Base-by-base conservation (phyloP, 1,284 basidiomycete species). In the Rhodotorula sp. region DNA sequence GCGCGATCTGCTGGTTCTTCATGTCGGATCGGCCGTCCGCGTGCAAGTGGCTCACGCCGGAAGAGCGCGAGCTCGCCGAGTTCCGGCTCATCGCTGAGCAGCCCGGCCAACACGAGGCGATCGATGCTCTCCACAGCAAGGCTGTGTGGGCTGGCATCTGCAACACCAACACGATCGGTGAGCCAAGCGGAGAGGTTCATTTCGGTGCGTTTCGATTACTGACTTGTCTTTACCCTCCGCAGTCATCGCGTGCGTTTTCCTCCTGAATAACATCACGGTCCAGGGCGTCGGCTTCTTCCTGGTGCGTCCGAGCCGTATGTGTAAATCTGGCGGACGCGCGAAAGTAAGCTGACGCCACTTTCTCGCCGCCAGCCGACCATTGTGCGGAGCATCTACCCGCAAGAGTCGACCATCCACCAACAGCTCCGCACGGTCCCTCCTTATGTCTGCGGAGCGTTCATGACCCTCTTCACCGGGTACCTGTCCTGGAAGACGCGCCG, bases 221-320 rank as follows among this genome's bases (percentile, higher is more conserved):
- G 42, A 44, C 37, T 7, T 24, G 17, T 6, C 42, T 45, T 12
- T 6, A 1, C 14, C 4, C 22, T 29, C 56, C 5, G 14, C 59
- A 60, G 59, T 75, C 24, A 69, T 75, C 51, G 77, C 79, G 4
- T 45, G 78, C 33, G 55, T 60, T 44, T 66, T 66, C 58, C 65
- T 82, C 6, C 68, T 82, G 60, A 77, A 81, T 75, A 82, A 82
- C 77, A 78, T 81, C 45, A 77, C 77, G 4, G 79, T 79, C 0
- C 79, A 80, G 63, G 70, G 68, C 10, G 59, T 56, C 10, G 29
- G 49, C 18, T 49, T 61, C 60, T 51, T 51, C 22, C n/a, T 51
- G 49, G 49, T 51, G n/a, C 49, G 49, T 51, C 2, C 49, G 18
- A 18, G n/a, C 29, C 10, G 7, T 29, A 6, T 49, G 1, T 4